Conservation (phyloP, 1,284 basidiomycete genomes). For the Phellinidium pouzarii region DNA sequence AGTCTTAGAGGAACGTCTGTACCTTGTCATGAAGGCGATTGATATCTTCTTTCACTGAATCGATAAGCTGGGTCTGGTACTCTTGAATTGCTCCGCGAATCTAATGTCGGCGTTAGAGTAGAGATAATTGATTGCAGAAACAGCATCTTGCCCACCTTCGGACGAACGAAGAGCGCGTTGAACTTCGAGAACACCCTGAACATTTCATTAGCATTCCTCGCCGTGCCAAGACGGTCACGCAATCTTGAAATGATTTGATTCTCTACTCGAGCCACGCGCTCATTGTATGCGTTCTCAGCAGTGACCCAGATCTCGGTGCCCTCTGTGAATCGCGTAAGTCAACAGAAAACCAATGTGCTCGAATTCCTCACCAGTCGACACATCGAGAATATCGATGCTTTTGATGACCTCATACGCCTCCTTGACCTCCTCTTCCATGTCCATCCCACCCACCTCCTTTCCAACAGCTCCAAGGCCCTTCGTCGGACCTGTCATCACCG, state of each 20-base stretch:
- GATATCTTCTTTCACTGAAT: constrained; percentile 97
- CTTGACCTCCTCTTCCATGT: constrained; percentile 97
- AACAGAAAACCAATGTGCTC: background rate
- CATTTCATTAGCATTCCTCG: constrained; percentile 98
- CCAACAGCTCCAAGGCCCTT: constrained; percentile 72
- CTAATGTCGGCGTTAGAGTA: constrained; percentile 31
- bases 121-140: background rate
- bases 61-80: constrained; percentile 96
- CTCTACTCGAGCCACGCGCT: constrained; percentile 94
- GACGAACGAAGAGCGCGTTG: constrained; percentile 94
- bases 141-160: constrained; percentile 63
- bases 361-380: constrained; percentile 62
- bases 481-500: constrained; percentile 95
- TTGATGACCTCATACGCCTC: constrained; percentile 94
- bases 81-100: constrained; percentile 97
- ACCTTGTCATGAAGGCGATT: constrained; percentile 91
- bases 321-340: constrained; percentile 42
- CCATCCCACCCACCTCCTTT: constrained; percentile 75
- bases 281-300: constrained; percentile 96
- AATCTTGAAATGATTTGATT: constrained; percentile 96
- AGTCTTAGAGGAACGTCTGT: background rate
- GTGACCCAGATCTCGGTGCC: constrained; percentile 98
- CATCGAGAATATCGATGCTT: constrained; percentile 93
- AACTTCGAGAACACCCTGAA: constrained; percentile 98
- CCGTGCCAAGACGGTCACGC: constrained; percentile 89